Evolutionary conservation across 768 basidiomycete species (phyloP).

Genomic region (Agrocybe pediades): DNA sequence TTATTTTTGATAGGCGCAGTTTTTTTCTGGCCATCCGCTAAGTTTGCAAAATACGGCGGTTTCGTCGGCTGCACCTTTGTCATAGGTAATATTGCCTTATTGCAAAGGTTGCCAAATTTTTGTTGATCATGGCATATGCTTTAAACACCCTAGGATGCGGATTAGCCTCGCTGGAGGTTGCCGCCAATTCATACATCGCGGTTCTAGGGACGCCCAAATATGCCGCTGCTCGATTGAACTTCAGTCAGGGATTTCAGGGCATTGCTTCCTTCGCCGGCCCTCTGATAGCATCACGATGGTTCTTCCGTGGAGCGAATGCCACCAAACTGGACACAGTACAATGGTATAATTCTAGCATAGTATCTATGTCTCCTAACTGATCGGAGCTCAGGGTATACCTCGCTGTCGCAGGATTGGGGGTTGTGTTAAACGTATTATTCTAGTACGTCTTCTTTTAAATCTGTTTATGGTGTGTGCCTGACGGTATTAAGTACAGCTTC

Average conservation of each 20-base stretch:
- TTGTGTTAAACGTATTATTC: constrained; percentile 64
- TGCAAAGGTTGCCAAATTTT: not conserved
- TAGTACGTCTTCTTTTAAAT: constrained; percentile 40
- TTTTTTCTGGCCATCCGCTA: constrained; percentile 80
- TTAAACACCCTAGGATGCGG: constrained; percentile 61
- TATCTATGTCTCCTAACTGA: not conserved
- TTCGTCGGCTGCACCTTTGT: constrained; percentile 77
- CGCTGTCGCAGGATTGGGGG: constrained; percentile 63
- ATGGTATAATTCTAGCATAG: constrained; percentile 39
- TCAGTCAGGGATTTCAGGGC: constrained; percentile 81
- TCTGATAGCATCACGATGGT: constrained; percentile 74
- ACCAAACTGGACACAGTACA: constrained; percentile 66
- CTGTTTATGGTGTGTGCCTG: not conserved
- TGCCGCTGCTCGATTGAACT: constrained; percentile 75
- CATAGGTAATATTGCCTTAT: constrained; percentile 42
- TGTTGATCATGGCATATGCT: constrained; percentile 4
- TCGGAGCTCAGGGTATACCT: constrained; percentile 54
- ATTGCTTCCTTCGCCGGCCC: constrained; percentile 75
- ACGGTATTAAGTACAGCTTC: constrained; percentile 43
- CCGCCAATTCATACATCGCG: constrained; percentile 81
- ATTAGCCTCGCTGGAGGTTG: constrained; percentile 66
- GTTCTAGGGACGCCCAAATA: constrained; percentile 68
- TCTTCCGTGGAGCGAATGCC: constrained; percentile 68
- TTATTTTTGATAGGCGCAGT: constrained; percentile 51
- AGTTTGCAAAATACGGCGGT: constrained; percentile 65